Base-by-base conservation (phyloP, 805 yeast genomes). In the Nakazawaea ernobii region DNA sequence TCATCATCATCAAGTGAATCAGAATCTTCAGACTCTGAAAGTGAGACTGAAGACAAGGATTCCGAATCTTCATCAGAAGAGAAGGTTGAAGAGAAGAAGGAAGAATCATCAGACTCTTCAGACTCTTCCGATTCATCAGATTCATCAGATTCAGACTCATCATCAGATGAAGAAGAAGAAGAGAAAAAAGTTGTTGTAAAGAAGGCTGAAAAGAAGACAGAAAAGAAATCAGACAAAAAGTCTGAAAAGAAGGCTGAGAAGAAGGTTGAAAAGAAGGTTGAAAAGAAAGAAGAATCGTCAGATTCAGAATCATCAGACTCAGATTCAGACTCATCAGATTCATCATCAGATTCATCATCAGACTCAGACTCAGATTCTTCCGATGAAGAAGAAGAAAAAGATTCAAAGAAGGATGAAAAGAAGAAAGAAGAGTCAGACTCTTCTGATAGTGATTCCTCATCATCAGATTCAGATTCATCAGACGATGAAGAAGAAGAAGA, bases 401-500 rank as follows among this genome's bases (percentile, higher is more conserved):
- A 42, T 24, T 8, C 10, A 11, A 27, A 27, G 13, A 20, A 20
- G 5, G 24, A 20, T 20, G 42, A 39, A 4, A 11, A n/a, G 13
- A 32, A 41, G 37, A 42, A 42, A 17, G 37, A 26, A 39, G 57
- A 59, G 39, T 55, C 45, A 6, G 45, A 42, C 17, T 32, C 38
- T 5, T 33, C 64, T 33, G 50, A 45, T 48, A 51, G 45, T 54
- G 52, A 37, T 43, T 47, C 46, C 3, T 20, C 24, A 20, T 20
- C 24, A 20, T 20, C 24, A 20, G 3, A 3, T 3, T 35, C 38
- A 35, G 20, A 24, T 10, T 37, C 40, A 14, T 49, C 46, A 35
- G 47, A 35, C 30, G 67, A 61, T 45, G 66, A 69, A 33, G 66
- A 63, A 39, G 62, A 59, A 51, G 69, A 68, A 50, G 63, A 59